These are phyloP conservation scores for Xylaria acuta DNA, from an alignment of 495 filamentous ascomycete species.

Conservation along the genomic window DNA sequence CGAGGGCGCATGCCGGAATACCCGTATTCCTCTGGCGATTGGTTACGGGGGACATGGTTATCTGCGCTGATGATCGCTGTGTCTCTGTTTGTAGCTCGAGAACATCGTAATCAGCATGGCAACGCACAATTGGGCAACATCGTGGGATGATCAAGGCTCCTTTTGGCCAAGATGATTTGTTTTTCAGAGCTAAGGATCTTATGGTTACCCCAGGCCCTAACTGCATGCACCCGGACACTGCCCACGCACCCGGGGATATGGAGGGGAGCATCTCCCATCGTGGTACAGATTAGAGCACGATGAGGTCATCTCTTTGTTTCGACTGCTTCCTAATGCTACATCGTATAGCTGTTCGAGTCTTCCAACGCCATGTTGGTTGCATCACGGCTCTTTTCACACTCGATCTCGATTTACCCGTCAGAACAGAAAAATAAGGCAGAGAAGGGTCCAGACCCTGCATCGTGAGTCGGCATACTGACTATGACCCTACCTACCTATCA, in stretches of 20 bases:
- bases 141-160: neutral
- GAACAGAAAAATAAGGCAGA: neutral
- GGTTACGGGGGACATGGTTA: neutral
- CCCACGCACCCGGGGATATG: neutral
- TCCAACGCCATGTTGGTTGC: neutral
- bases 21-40: neutral
- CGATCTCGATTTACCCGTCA: too few species aligned
- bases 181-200: neutral
- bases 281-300: neutral
- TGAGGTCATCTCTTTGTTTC: constrained; percentile 10
- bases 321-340: neutral
- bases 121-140: constrained; percentile 2
- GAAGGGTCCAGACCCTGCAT: constrained; percentile 12
- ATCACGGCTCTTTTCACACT: neutral
- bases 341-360: neutral
- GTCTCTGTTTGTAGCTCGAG: neutral
- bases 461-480: neutral
- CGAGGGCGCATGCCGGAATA: constrained; percentile 1
- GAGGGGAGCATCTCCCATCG: neutral
- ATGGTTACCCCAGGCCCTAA: neutral
- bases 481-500: too few species aligned
- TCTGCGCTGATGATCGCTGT: neutral
- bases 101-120: constrained; percentile 9
- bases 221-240: neutral
- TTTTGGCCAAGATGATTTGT: neutral